Evolutionary conservation across 176 grass and related monocot species (phyloP).

Genomic region (Triticum dicoccoides): DNA sequence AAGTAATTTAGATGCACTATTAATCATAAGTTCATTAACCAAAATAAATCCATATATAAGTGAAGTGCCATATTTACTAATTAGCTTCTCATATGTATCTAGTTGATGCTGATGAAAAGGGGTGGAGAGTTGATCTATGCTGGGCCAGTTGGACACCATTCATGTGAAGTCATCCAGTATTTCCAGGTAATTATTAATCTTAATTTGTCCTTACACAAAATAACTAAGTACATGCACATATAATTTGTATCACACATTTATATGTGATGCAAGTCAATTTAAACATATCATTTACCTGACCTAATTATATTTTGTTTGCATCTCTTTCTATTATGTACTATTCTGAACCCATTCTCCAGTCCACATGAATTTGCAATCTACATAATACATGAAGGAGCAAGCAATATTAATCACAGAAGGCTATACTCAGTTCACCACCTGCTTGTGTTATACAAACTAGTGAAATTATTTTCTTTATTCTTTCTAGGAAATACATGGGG

Average conservation of each 20-base stretch:
- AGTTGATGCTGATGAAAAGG: constrained; percentile 87
- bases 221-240: not conserved
- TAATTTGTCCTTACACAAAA: not conserved
- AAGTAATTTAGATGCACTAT: not conserved
- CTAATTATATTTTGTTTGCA: not conserved
- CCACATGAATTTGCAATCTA: not conserved
- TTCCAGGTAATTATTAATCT: constrained; percentile 57
- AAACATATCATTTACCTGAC: not conserved
- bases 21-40: not conserved
- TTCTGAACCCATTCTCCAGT: not conserved
- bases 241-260: not conserved
- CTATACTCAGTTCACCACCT: not conserved
- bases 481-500: constrained; percentile 48
- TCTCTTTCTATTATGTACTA: not conserved
- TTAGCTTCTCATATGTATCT: constrained; percentile 11
- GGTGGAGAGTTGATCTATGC: constrained; percentile 82
- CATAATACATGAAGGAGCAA: not conserved
- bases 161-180: constrained; percentile 67
- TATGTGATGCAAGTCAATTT: not conserved
- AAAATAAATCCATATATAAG: not conserved
- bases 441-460: not conserved
- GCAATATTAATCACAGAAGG: not conserved
- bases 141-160: constrained; percentile 60
- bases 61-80: not conserved
- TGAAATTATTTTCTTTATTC: not conserved